Evolutionary conservation across 2,329 filamentous ascomycete species (phyloP).

Genomic region (Aspergillus sergii): DNA sequence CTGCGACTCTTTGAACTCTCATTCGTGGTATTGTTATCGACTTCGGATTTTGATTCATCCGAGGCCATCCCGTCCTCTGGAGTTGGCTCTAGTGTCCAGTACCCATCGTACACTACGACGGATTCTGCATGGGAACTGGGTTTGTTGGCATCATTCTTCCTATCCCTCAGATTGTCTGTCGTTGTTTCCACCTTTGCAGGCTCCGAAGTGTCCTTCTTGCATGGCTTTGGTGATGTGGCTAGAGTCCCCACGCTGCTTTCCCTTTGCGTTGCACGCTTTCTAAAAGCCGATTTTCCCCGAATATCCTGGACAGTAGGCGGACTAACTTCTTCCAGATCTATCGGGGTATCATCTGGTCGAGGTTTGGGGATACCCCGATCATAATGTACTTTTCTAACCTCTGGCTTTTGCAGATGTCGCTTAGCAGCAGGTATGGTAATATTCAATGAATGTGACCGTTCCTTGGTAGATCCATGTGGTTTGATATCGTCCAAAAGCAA

Average conservation of each 20-base stretch:
- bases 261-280: not conserved
- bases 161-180: not conserved
- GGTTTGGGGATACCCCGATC: not conserved
- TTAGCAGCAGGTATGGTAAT: not conserved
- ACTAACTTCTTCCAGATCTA: not conserved
- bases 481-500: conserved; percentile 18
- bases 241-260: not conserved
- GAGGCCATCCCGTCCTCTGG: conserved; percentile 9
- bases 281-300: not conserved
- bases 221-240: not conserved
- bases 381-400: not conserved
- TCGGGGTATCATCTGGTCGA: not conserved
- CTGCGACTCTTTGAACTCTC: conserved; percentile 10
- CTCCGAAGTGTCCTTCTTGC: not conserved
- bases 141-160: not conserved
- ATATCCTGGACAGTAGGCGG: conserved; percentile 2
- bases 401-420: not conserved
- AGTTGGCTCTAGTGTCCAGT: conserved; percentile 13
- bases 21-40: not conserved
- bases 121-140: conserved; percentile 15
- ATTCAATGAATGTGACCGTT: not conserved
- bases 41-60: conserved; percentile 4
- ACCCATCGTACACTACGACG: conserved; percentile 15
- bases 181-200: not conserved
- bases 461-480: not conserved